Evolutionary conservation across 192 early-diverging fungal genomes (phyloP).

Genomic region (Podila verticillata): DNA sequence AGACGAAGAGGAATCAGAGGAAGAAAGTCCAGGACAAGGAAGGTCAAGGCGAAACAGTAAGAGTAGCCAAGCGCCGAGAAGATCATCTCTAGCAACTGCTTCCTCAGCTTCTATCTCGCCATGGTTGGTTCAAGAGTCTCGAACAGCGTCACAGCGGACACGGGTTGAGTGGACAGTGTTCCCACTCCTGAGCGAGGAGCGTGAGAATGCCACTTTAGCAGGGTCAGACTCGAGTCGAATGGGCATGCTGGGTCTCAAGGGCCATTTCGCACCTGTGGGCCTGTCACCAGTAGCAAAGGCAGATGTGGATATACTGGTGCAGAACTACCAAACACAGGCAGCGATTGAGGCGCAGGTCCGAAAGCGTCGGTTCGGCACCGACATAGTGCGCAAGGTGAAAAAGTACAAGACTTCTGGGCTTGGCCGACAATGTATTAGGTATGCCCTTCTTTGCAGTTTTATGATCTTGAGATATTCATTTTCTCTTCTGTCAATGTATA

Average conservation of each 20-base stretch:
- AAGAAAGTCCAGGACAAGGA: neutral
- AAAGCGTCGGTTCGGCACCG: slow-evolving; percentile 42
- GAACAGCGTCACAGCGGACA: slow-evolving; percentile 14
- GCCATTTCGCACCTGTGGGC: slow-evolving; percentile 18
- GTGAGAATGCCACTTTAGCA: neutral
- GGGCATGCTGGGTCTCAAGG: slow-evolving; percentile 7
- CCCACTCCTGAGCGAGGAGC: slow-evolving; percentile 27
- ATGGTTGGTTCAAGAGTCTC: slow-evolving; percentile 37
- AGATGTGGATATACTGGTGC: neutral
- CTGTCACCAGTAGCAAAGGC: neutral
- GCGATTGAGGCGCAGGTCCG: slow-evolving; percentile 46
- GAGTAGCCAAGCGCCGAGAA: slow-evolving; percentile 1
- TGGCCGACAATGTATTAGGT: slow-evolving; percentile 43
- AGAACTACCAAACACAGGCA: neutral
- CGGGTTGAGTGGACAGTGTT: slow-evolving; percentile 38
- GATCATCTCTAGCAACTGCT: slow-evolving; percentile 10
- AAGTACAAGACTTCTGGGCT: slow-evolving; percentile 39
- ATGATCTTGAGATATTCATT: neutral
- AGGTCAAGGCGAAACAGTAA: slow-evolving; percentile 14
- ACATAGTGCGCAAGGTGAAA: slow-evolving; percentile 48
- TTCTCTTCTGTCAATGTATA: no score
- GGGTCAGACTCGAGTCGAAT: neutral
- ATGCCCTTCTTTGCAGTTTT: neutral
- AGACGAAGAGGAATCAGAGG: slow-evolving; percentile 26
- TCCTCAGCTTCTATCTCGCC: slow-evolving; percentile 4